A percentile compares a stretch with the other conserved stretches of the same genome.
phyloP scores from a whole-genome alignment of 2,329 filamentous ascomycete genomes.

The Dothideomycetidae sp. region DNA sequence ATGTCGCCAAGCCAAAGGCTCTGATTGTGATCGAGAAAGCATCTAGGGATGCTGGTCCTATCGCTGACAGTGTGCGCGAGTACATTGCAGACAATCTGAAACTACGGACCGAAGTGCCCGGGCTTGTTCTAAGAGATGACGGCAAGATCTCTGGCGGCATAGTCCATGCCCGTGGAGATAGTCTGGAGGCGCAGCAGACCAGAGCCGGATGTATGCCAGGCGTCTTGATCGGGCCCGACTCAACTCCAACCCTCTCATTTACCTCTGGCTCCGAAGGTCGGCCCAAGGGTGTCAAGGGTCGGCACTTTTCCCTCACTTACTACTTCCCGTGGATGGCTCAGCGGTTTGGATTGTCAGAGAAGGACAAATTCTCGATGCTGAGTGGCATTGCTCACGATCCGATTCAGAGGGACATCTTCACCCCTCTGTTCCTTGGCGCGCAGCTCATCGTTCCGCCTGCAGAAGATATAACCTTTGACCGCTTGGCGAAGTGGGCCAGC shows the following conservation, averaged over 20 bases:
- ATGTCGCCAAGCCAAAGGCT: slow-evolving; percentile 60
- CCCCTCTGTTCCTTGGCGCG: slow-evolving; percentile 73
- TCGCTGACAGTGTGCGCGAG: slow-evolving; percentile 43
- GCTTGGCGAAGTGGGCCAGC: slow-evolving; percentile 75
- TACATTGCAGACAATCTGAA: slow-evolving; percentile 62
- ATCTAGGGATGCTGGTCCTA: slow-evolving; percentile 50
- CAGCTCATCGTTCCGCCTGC: slow-evolving; percentile 62
- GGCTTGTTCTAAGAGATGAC: slow-evolving; percentile 55
- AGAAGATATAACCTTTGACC: slow-evolving; percentile 78
- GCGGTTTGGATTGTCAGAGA: slow-evolving; percentile 56
- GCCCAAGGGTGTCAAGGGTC: slow-evolving; percentile 75
- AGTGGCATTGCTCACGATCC: slow-evolving; percentile 66
- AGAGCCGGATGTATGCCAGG: slow-evolving; percentile 46
- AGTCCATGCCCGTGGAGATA: slow-evolving; percentile 46
- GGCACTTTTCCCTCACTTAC: slow-evolving; percentile 71
- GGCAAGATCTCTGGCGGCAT: slow-evolving; percentile 58
- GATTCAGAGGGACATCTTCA: slow-evolving; percentile 67
- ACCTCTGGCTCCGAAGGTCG: slow-evolving; percentile 55
- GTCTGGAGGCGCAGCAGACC: slow-evolving; percentile 42
- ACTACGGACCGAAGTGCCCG: slow-evolving; percentile 61
- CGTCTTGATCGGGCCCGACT: slow-evolving; percentile 75
- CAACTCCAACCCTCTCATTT: slow-evolving; percentile 54
- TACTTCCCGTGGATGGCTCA: slow-evolving; percentile 94
- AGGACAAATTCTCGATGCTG: slow-evolving; percentile 68
- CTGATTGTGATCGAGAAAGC: slow-evolving; percentile 62